Base-by-base conservation (phyloP, 2,329 filamentous ascomycete species). In the Fusarium pseudocircinatum region DNA sequence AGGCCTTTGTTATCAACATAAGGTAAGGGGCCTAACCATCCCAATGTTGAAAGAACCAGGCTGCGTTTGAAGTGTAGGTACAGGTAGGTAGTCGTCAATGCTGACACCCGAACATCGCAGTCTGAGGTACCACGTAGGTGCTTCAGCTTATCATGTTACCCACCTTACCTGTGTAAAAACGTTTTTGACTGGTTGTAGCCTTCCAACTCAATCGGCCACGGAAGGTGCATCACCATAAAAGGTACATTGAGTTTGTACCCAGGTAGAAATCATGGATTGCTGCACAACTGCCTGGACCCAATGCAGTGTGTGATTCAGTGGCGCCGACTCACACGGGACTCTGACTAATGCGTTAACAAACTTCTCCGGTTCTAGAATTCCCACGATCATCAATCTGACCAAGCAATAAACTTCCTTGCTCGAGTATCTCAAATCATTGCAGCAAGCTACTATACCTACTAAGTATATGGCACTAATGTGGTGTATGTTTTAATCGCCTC, bases 311-410 rank as follows among this genome's bases (percentile, higher is more conserved):
- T 32, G 36, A 66, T 66, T 54, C 40, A 50, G 53, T 46, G 22
- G 52, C 47, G 40, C 39, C 66, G 37, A 67, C 39, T 63, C 59
- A 50, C 42, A 54, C 50, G 14, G 28, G 22, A 39, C 30, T 52
- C 71, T 74, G 53, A 74, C 71, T 74, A 74, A 73, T 59, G 53
- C 69, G 49, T 64, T 47, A 43, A 56, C 20, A 46, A 60, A n/a
- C 60, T 67, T 59, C 36, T 60, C 58, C 58, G 58, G 60, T 70
- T 72, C 69, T 61, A 73, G 70, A 73, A 73, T 58, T 58, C 60
- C 44, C 46, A 43, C 39, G 50, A 40, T 70, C 70, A 66, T 60
- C 50, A 36, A 37, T 65, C 64, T 42, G 20, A 54, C 63, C 46
- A 46, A 65, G 40, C 40, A 57, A 47, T 39, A 32, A 42, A 28